Percentiles rank a stretch among this genome's conserved stretches.
These are phyloP conservation scores for Bidens hawaiensis DNA, from an alignment of 140 eudicot species.

Conservation along the genomic window DNA sequence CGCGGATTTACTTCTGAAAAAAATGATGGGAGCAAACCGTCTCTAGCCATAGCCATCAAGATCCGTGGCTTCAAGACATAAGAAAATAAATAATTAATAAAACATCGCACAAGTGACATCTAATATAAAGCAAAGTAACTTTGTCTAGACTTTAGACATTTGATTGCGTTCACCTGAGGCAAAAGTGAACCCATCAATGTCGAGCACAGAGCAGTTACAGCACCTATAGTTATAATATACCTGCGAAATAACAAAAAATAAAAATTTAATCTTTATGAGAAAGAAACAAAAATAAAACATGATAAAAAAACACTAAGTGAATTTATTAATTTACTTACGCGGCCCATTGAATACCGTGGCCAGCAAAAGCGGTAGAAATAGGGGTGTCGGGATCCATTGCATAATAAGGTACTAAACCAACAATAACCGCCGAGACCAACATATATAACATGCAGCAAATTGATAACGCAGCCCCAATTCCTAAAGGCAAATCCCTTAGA, in stretches of 20 bases:
- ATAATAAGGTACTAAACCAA: conserved; percentile 93
- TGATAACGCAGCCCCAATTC: conserved; percentile 86
- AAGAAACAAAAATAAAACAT: neutral
- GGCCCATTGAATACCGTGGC: conserved; percentile 92
- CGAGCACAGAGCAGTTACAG: conserved; percentile 85
- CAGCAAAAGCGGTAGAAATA: conserved; percentile 91
- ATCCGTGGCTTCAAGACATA: conserved; percentile 68
- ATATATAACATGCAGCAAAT: conserved; percentile 88
- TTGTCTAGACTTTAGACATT: neutral
- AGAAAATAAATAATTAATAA: neutral
- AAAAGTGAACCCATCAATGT: conserved; percentile 91
- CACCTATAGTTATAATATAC: conserved; percentile 77
- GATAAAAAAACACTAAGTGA: neutral
- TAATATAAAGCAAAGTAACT: neutral
- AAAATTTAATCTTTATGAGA: neutral
- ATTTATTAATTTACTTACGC: conserved; percentile 56
- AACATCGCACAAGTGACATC: neutral
- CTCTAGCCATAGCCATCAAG: conserved; percentile 99
- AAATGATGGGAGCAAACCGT: conserved; percentile 91
- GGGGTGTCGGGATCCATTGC: conserved; percentile 98
- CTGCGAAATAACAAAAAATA: too few relatives aligned
- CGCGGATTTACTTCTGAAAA: conserved; percentile 73
- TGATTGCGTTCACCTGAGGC: conserved; percentile 61
- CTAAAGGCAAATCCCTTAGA: conserved; percentile 89
- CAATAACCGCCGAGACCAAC: conserved; percentile 91